Evolutionary conservation across 257 asterid genomes (phyloP), one percentile per base, ranked within the genome.

Genomic region (Primulina tabacum): DNA sequence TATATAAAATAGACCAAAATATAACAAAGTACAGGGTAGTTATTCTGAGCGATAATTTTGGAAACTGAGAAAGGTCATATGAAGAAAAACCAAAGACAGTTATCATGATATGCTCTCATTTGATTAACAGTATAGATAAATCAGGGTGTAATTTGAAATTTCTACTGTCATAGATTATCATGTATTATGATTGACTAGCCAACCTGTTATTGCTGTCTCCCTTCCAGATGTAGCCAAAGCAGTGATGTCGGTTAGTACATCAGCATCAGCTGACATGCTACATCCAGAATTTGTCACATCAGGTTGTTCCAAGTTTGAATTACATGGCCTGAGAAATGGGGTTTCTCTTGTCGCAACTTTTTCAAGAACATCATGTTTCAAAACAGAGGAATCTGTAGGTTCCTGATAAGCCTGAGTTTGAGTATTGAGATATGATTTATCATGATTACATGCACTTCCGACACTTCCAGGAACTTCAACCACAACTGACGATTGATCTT

Each of bases 181-280:
- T 63, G 73, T 26, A 47, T n/a, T 40, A 75, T 73, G 77, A 73
- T 75, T 34, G 35, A 60, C 34, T 69, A 75, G 82, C 95, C 76
- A 79, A 89, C 96, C 96, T 86, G 78, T 82, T 71, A 70, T 76
- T 43, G 64, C 70, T 56, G 77, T 77, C 73, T 78, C 86, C 72
- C 60, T 52, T 77, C 60, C 85, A 79, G 82, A 82, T 67, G 81
- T 67, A 71, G 74, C 71, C 56, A 80, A 69, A 55, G 58, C 73
- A 63, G 75, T 77, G 80, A 37, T 69, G 79, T 73, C 81, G 74
- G 82, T 73, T 71, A 47, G 76, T 67, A 71, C 73, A 53, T 81
- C 83, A 47, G 72, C 75, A 77, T 82, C 79, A 34, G 74, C 57
- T 28, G 77, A 67, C 73, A 64, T 70, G 37, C 68, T 80, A 78